A percentile compares a stretch with the other conserved stretches of the same genome.
These are phyloP conservation scores for Nothophoma quercina DNA, from an alignment of 2,329 filamentous ascomycete genomes.

Conservation along the genomic window DNA sequence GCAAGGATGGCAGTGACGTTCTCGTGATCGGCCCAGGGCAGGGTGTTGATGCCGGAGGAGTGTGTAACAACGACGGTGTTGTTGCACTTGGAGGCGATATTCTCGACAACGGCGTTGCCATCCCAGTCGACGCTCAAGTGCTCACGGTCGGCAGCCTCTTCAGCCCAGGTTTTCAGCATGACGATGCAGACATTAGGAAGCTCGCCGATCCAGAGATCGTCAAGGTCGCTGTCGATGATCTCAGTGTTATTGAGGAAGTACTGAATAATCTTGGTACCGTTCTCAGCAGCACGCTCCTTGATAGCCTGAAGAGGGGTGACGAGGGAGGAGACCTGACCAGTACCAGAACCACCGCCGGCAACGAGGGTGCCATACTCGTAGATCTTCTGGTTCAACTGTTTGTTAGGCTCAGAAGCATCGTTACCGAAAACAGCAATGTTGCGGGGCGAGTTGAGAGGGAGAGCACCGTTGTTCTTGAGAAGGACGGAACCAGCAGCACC, in stretches of 20 bases:
- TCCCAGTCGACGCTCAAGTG: conserved; percentile 55
- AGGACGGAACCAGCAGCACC: conserved; percentile 53
- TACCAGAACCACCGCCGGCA: conserved; percentile 54
- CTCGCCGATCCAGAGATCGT: conserved; percentile 34
- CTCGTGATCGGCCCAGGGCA: conserved; percentile 52
- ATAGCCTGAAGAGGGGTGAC: conserved; percentile 54
- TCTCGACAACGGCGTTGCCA: conserved; percentile 51
- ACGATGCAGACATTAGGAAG: conserved; percentile 61
- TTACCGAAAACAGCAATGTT: conserved; percentile 60
- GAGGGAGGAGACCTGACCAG: conserved; percentile 51
- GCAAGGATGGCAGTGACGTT: conserved; percentile 55
- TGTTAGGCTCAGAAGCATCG: conserved; percentile 56
- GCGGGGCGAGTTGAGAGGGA: conserved; percentile 62
- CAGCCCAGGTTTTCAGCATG: conserved; percentile 64
- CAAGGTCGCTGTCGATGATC: conserved; percentile 42
- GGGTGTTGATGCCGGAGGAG: conserved; percentile 52
- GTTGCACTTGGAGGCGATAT: conserved; percentile 55
- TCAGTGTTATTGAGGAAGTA: conserved; percentile 55
- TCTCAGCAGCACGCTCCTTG: conserved; percentile 37
- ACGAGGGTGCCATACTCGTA: conserved; percentile 53
- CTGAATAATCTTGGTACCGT: conserved; percentile 52
- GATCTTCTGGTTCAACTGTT: conserved; percentile 48
- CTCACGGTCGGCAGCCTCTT: conserved; percentile 55
- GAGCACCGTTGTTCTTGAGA: conserved; percentile 60
- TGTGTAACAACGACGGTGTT: conserved; percentile 62